These are phyloP conservation scores for Colletotrichum filicis DNA, from an alignment of 2,329 filamentous ascomycete genomes.

Conservation along the genomic window DNA sequence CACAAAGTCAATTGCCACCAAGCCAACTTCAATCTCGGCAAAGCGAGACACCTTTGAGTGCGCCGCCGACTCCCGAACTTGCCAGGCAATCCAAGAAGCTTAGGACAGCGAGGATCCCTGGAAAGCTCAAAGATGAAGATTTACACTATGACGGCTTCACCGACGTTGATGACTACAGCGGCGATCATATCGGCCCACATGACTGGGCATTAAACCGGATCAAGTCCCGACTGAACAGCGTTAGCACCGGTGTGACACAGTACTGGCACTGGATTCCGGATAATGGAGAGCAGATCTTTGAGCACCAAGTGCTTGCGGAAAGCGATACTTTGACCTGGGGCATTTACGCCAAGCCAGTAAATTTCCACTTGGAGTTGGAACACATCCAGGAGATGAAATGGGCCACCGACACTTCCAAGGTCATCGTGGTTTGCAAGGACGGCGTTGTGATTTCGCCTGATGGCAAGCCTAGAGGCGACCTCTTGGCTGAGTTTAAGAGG, in stretches of 20 bases:
- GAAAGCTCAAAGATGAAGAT: constrained; percentile 44
- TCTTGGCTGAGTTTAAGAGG: constrained; percentile 64
- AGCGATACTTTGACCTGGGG: constrained; percentile 58
- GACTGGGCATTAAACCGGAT: constrained; percentile 66
- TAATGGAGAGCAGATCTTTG: constrained; percentile 51
- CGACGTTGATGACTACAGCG: constrained; percentile 62
- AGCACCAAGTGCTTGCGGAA: constrained; percentile 65
- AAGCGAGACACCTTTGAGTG: constrained; percentile 4
- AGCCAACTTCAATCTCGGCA: neutral
- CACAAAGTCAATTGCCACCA: neutral
- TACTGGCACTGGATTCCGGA: constrained; percentile 64
- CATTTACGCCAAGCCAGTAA: constrained; percentile 59
- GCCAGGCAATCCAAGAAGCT: constrained; percentile 22
- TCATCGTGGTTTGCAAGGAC: constrained; percentile 51
- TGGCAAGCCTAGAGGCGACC: constrained; percentile 53
- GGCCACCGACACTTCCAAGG: constrained; percentile 52
- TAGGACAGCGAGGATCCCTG: neutral
- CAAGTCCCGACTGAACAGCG: constrained; percentile 59
- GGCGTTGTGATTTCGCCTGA: constrained; percentile 43
- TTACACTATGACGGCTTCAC: constrained; percentile 60
- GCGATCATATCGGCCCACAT: constrained; percentile 53
- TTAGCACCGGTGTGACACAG: constrained; percentile 60
- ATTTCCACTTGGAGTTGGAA: constrained; percentile 60
- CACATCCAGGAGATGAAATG: constrained; percentile 60
- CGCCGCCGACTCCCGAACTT: constrained; percentile 17